A percentile compares a stretch with the other conserved stretches of the same genome.
phyloP scores from a whole-genome alignment of 106 monocot species.

The Dendrobium officinale region DNA sequence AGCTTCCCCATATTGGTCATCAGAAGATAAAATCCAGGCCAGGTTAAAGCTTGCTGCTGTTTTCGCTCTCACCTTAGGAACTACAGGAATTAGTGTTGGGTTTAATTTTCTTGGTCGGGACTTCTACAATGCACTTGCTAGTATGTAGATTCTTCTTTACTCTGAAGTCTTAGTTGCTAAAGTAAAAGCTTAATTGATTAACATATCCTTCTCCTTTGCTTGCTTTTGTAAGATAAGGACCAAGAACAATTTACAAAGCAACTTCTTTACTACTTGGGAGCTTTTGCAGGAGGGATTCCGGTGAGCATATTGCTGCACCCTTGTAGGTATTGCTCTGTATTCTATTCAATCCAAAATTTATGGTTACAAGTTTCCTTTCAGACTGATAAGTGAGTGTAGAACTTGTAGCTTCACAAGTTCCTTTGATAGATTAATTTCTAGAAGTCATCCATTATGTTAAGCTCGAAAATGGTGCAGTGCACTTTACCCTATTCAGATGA shows the following conservation, averaged over 20 bases:
- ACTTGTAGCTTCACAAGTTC: too few relatives aligned
- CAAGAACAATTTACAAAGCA: slow-evolving; percentile 85
- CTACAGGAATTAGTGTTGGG: slow-evolving; percentile 78
- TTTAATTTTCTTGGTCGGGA: slow-evolving; percentile 79
- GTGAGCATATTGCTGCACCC: slow-evolving; percentile 94
- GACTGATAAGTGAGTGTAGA: neutral
- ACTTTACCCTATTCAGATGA: neutral
- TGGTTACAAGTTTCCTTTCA: neutral
- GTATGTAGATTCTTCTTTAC: slow-evolving; percentile 39
- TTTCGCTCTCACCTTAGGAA: slow-evolving; percentile 86
- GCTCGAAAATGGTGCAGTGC: too few relatives aligned
- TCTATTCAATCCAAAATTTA: neutral
- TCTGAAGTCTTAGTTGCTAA: neutral
- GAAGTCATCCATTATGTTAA: too few relatives aligned
- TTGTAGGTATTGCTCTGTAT: slow-evolving; percentile 77
- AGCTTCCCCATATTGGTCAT: slow-evolving; percentile 94
- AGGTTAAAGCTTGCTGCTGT: slow-evolving; percentile 74
- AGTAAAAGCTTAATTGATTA: neutral
- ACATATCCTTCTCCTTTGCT: slow-evolving; percentile 1
- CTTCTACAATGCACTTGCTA: slow-evolving; percentile 93
- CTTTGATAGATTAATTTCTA: too few relatives aligned
- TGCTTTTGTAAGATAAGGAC: slow-evolving; percentile 78
- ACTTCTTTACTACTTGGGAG: slow-evolving; percentile 81
- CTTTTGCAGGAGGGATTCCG: slow-evolving; percentile 98
- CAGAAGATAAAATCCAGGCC: slow-evolving; percentile 87